Evolutionary conservation across 1,284 basidiomycete genomes (phyloP), one percentile per base, ranked within the genome.

Genomic region (Naganishia cerealis): DNA sequence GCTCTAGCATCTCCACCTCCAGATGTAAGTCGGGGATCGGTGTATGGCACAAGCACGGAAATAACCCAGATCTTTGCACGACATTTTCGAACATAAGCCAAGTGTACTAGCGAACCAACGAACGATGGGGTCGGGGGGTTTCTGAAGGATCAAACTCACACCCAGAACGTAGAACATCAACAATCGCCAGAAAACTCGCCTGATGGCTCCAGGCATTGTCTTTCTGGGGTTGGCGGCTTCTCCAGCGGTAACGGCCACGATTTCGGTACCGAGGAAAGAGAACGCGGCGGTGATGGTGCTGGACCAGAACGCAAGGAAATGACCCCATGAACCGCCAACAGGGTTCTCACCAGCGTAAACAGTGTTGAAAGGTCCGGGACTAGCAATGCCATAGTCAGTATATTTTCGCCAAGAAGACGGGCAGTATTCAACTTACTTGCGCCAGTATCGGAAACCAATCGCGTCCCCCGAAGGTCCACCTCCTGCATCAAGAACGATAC

Each of bases 201-300:
- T 85, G 70, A 92, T 88, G 9, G 91, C 92, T 75, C 87, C 89
- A 55, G 87, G 84, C 61, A 94, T 89, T 73, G 90, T 90, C 52
- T 87, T 85, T 61, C 89, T 85, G 0, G 91, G 90, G 76, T 86
- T 90, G 77, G 88, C 72, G 70, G 73, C 73, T 72, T 75, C 75
- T 75, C 86, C 78, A 70, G 88, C 82, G 9, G 80, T 79, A n/a
- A 90, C 86, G 8, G 88, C 88, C 59, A 92, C 88, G 69, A 92
- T 84, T 75, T 94, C 91, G 81, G 91, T 88, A 40, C 89, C 90
- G 75, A 90, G 87, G 83, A 88, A 90, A 2, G 89, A 90, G 83
- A 91, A 94, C 2, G 87, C 88, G 13, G 91, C 90, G 76, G 90
- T 89, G 26, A 90, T 86, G 57, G 91, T 78, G 29, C 87, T 87